Conservation (phyloP, 2,329 filamentous ascomycete species). For the Periconia sp. region DNA sequence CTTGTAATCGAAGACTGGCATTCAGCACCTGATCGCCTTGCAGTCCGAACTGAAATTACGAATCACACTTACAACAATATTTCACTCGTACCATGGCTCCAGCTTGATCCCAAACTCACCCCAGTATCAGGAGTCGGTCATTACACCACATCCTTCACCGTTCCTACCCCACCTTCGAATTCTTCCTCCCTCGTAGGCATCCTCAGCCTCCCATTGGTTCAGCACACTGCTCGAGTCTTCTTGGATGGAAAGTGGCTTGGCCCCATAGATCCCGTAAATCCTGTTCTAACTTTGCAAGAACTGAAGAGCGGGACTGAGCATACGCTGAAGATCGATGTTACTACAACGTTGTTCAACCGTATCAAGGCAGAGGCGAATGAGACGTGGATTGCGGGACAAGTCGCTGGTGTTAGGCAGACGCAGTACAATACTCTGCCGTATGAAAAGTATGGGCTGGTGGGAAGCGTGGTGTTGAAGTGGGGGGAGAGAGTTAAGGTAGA, state of each 20-base stretch:
- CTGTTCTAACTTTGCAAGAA: slow-evolving; percentile 29
- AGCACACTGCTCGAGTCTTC: slow-evolving; percentile 34
- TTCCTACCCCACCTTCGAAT: slow-evolving; percentile 13
- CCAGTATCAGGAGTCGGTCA: slow-evolving; percentile 43
- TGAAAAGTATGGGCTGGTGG: slow-evolving; percentile 7
- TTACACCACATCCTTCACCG: slow-evolving; percentile 41
- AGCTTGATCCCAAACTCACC: slow-evolving; percentile 21
- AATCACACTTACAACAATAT: slow-evolving; percentile 26
- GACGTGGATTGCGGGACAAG: slow-evolving; percentile 13
- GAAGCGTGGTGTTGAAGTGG: neutral
- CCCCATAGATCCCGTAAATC: slow-evolving; percentile 37
- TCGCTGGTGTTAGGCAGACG: neutral
- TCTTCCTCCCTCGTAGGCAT: slow-evolving; percentile 22
- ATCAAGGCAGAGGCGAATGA: slow-evolving; percentile 20
- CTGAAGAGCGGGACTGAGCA: slow-evolving; percentile 15
- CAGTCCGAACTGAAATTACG: slow-evolving; percentile 31
- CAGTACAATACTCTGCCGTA: slow-evolving; percentile 2
- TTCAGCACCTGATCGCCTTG: slow-evolving; percentile 42
- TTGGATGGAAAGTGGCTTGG: slow-evolving; percentile 36
- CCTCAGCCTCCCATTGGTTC: slow-evolving; percentile 32
- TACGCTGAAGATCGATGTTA: slow-evolving; percentile 27
- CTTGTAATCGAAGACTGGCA: slow-evolving; percentile 49
- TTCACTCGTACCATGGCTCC: slow-evolving; percentile 43
- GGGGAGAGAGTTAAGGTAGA: neutral
- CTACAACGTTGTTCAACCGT: slow-evolving; percentile 40